Base-by-base conservation (phyloP, 257 asterid species). In the Scutellaria minor region DNA sequence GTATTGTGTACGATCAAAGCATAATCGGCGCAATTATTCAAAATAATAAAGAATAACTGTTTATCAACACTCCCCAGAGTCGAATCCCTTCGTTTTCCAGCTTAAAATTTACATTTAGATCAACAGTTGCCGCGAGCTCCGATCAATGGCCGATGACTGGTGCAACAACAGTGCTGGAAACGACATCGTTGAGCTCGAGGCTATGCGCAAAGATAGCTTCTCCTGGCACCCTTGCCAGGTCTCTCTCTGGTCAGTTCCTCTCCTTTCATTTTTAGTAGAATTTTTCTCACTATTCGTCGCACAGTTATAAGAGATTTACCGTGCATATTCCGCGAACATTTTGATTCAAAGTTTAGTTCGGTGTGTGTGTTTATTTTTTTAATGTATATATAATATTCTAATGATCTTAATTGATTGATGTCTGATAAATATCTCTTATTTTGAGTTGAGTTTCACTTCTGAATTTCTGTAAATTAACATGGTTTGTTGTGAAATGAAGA, bases 221-320 rank as follows among this genome's bases (percentile, higher is more conserved):
- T 86, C 95, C 10, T 88, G 95, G 95, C 89, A 84, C 50, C 91
- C 88, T 50, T 88, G 91, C 82, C 75, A 55, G 75, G 80, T 88
- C 73, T 86, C 91, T 55, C 81, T 83, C 60, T 48, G 95, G 95
- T 84, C 46, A 20, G 71, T 51, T 71, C 45, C 53, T 18, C 44
- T 58, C 60, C 8, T 64, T 2, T 31, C 15, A 13, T 42, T 24
- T 11, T 59, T 39, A 60, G 45, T 68, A 40, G 68, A 14, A 11
- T 22, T 67, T 44, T 18, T 64, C 31, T 41, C 2, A 6, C 18
- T 14, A 18, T 44, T 73, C 9, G 18, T 22, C 44, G 6, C 15
- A 47, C 47, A 14, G 55, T 59, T 60, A 14, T 2, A 14, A 50
- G 70, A 46, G 50, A 22, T 47, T 42, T 65, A 6, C 31, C 0